phyloP scores from a whole-genome alignment of 495 filamentous ascomycete species.

The Massariosphaeria phaeospora region DNA sequence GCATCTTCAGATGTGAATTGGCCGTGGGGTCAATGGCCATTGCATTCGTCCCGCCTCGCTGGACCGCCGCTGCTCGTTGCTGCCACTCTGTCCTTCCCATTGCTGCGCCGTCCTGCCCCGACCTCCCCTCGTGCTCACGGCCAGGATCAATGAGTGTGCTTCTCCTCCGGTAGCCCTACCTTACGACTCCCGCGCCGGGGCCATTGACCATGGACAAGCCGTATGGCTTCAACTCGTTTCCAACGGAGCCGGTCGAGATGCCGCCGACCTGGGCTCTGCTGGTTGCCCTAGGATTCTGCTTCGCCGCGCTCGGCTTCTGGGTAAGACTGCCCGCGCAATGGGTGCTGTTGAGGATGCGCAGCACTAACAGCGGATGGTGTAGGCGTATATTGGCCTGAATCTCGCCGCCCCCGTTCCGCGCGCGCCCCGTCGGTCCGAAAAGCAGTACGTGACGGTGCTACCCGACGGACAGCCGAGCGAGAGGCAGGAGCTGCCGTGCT shows the following conservation, averaged over 20 bases:
- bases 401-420: slow-evolving; percentile 79
- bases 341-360: neutral
- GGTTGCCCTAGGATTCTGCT: neutral
- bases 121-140: neutral
- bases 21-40: slow-evolving; percentile 14
- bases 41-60: neutral
- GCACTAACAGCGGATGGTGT: neutral
- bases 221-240: slow-evolving; percentile 2
- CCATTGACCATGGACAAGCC: slow-evolving; percentile 1
- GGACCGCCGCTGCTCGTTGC: neutral
- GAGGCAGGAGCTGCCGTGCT: slow-evolving; percentile 68
- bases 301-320: neutral
- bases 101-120: neutral
- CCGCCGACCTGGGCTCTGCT: slow-evolving; percentile 19
- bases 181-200: neutral
- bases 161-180: neutral
- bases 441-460: slow-evolving; percentile 71
- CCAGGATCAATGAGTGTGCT: slow-evolving; percentile 4
- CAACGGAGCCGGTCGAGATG: neutral
- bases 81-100: neutral
- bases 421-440: slow-evolving; percentile 67
- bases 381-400: slow-evolving; percentile 69
- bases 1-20: slow-evolving; percentile 17
- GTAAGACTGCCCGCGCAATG: neutral
- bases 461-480: slow-evolving; percentile 57